Percentiles rank a stretch among this genome's conserved stretches.
Evolutionary conservation across 2,329 filamentous ascomycete species (phyloP).

Genomic region (Xylaria sp.): DNA sequence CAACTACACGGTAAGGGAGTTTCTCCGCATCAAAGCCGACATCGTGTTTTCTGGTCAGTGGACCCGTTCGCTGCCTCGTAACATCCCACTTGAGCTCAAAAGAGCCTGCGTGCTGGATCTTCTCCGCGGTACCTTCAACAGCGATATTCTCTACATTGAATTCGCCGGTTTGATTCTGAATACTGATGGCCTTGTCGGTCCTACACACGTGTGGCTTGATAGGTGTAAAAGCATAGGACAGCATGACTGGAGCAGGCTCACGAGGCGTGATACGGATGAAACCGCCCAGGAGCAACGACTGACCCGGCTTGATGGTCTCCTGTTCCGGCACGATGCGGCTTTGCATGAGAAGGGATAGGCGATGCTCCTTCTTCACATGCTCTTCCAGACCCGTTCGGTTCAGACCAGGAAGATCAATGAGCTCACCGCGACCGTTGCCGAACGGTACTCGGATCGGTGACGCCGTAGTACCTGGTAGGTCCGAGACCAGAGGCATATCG

Average conservation of each 20-base stretch:
- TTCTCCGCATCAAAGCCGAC: conserved; percentile 58
- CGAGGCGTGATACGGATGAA: conserved; percentile 81
- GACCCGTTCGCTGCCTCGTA: conserved; percentile 71
- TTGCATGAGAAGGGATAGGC: conserved; percentile 70
- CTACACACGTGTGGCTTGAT: conserved; percentile 69
- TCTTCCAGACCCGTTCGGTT: conserved; percentile 66
- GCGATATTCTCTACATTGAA: conserved; percentile 60
- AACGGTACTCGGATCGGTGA: conserved; percentile 92
- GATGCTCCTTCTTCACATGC: conserved; percentile 62
- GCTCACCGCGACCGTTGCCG: conserved; percentile 76
- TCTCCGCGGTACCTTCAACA: conserved; percentile 49
- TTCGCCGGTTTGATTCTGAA: conserved; percentile 60
- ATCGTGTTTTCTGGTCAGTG: conserved; percentile 59
- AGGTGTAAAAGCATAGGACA: conserved; percentile 84
- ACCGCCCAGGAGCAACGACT: conserved; percentile 79
- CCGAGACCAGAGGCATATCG: conserved; percentile 77
- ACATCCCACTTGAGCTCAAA: conserved; percentile 77
- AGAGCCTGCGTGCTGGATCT: conserved; percentile 64
- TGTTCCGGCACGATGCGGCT: conserved; percentile 69
- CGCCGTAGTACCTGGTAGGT: conserved; percentile 86
- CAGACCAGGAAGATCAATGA: conserved; percentile 88
- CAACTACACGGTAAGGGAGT: conserved; percentile 74
- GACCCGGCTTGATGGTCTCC: conserved; percentile 63
- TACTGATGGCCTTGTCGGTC: conserved; percentile 71
- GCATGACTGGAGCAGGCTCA: conserved; percentile 57